Base-by-base conservation (phyloP, 371 early-diverging fungal species). In the Mucor ambiguus region DNA sequence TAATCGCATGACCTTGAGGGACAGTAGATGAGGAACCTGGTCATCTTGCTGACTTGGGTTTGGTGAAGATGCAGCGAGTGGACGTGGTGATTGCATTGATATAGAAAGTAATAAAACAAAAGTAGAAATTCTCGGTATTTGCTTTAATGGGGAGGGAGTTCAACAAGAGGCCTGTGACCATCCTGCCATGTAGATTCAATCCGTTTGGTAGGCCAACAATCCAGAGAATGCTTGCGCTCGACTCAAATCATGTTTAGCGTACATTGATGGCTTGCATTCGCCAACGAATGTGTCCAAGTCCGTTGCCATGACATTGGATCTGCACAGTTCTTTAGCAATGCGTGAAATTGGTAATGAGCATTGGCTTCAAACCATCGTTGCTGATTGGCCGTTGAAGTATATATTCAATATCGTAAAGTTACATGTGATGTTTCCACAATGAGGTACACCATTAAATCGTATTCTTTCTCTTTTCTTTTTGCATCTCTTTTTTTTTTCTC, bases 1-100 rank as follows among this genome's bases (percentile, higher is more conserved):
- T 60, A 96, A 86, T 11, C 97, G 90, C 93, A 97, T 93, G 35
- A 96, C 96, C 72, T 95, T 95, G 43, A 96, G 86, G 0, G 93
- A 87, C 38, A 96, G 83, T 24, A 87, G 81, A 72, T 95, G 95
- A 29, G 81, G 81, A 7, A 61, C n/a, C 35, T 76, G 80, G 28
- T 82, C 83, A 71, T 82, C 83, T 69, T 71, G 81, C 24, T 52
- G 38, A 24, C 49, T 26, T 4, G 49, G 49, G 14, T 11, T 35
- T 30, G 61, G 55, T 41, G 43, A 63, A 54, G 43, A 22, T 30
- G 58, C 24, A 14, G 29, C 30, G 4, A 43, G 29, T 52, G 59
- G 60, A 54, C 66, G 60, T 26, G 60, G 66, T 54, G 60, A 66
- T 60, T 26, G 44, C 22, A 59, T 43, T 37, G 28, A 30, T 49